phyloP scores from a whole-genome alignment of 768 basidiomycete genomes.

The Serendipita vermifera region DNA sequence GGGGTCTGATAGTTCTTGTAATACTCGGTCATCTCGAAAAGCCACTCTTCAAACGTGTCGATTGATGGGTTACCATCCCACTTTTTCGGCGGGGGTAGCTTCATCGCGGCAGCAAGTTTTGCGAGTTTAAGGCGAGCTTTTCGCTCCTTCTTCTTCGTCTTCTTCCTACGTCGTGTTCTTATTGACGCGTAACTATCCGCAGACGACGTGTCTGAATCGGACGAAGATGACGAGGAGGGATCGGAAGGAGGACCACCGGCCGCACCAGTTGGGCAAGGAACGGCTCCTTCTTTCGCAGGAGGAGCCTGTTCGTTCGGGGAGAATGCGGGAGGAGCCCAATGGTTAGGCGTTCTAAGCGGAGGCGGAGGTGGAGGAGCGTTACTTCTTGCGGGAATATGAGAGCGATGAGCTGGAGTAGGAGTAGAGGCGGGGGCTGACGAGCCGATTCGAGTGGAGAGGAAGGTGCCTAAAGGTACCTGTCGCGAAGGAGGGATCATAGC shows the following conservation, averaged over 20 bases:
- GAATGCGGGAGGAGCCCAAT: neutral
- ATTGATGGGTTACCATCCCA: neutral
- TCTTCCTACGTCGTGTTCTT: neutral
- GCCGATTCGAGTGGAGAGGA: too few relatives aligned
- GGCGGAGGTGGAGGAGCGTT: neutral
- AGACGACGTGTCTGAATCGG: neutral
- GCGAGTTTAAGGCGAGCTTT: neutral
- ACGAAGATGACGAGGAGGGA: neutral
- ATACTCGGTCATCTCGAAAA: neutral
- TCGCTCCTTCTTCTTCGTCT: neutral
- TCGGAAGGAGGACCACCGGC: neutral
- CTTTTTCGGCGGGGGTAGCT: neutral
- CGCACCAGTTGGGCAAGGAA: neutral
- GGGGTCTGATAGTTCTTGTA: neutral
- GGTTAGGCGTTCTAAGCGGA: neutral
- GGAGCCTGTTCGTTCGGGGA: too few relatives aligned
- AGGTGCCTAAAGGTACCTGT: too few relatives aligned
- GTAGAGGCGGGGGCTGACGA: too few relatives aligned
- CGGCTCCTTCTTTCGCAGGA: neutral
- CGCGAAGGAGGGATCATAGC: too few relatives aligned
- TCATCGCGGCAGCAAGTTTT: neutral
- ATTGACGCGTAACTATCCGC: neutral
- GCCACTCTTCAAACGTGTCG: neutral
- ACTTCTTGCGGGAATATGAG: neutral
- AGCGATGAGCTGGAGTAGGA: neutral